Evolutionary conservation across 1,139 yeast genomes (phyloP).

Genomic region (Yamadazyma blattariae): DNA sequence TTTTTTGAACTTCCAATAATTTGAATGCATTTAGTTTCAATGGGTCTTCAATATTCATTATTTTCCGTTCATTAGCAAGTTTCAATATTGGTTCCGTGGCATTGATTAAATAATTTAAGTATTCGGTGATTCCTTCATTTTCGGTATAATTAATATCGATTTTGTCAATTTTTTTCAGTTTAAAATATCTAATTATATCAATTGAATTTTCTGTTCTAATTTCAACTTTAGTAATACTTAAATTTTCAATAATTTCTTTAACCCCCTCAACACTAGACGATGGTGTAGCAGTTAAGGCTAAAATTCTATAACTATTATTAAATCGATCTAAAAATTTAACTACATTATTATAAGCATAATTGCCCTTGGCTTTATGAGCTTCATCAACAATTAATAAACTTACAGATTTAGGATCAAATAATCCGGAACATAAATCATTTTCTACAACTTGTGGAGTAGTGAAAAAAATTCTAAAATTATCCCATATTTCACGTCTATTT

Average conservation of each 20-base stretch:
- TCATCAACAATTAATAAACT: constrained; percentile 86
- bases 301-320: constrained; percentile 64
- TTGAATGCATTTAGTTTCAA: constrained; percentile 65
- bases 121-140: constrained; percentile 41
- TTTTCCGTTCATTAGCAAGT: constrained; percentile 60
- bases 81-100: constrained; percentile 67
- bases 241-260: constrained; percentile 74
- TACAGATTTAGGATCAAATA: constrained; percentile 70
- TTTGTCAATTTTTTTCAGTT: constrained; percentile 61
- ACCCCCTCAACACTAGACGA: constrained; percentile 85
- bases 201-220: constrained; percentile 81
- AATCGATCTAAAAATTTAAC: constrained; percentile 63
- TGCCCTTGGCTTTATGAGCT: constrained; percentile 91
- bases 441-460: constrained; percentile 97
- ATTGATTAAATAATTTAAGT: constrained; percentile 39
- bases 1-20: constrained; percentile 67
- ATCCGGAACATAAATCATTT: constrained; percentile 76
- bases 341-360: constrained; percentile 84
- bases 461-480: constrained; percentile 73
- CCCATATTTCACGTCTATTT: constrained; percentile 75
- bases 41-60: constrained; percentile 65
- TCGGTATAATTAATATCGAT: constrained; percentile 59
- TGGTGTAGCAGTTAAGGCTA: constrained; percentile 96
- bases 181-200: constrained; percentile 80
- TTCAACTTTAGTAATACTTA: constrained; percentile 74